Conservation (phyloP, 1,139 yeast species). For the Taphrina betulina region DNA sequence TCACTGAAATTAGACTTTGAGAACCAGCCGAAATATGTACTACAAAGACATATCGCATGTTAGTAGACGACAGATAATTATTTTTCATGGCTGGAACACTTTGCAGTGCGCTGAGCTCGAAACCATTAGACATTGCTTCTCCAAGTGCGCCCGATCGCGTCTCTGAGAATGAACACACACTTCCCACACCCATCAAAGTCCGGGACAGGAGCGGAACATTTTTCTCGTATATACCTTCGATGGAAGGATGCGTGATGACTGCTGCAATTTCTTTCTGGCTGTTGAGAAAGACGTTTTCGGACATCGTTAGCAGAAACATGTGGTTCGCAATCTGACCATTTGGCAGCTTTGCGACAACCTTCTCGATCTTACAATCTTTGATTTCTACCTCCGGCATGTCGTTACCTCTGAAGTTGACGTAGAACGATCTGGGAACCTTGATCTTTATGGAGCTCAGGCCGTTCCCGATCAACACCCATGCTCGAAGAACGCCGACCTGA, state of each 20-base stretch:
- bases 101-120: constrained; percentile 57
- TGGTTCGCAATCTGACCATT: constrained; percentile 62
- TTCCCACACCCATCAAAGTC: constrained; percentile 75
- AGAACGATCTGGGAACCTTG: constrained; percentile 71
- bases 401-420: constrained; percentile 59
- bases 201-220: constrained; percentile 67
- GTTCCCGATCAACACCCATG: constrained; percentile 65
- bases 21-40: constrained; percentile 73
- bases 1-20: constrained; percentile 69
- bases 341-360: constrained; percentile 63
- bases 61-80: constrained; percentile 56
- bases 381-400: constrained; percentile 46
- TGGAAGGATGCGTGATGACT: constrained; percentile 60
- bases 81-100: constrained; percentile 48
- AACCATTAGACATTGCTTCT: constrained; percentile 80
- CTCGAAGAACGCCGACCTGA: constrained; percentile 71
- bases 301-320: constrained; percentile 64
- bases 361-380: constrained; percentile 59
- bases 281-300: constrained; percentile 59
- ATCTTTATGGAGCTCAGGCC: constrained; percentile 72
- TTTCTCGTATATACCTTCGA: constrained; percentile 75
- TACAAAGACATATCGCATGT: constrained; percentile 64
- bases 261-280: constrained; percentile 63
- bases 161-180: constrained; percentile 65
- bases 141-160: constrained; percentile 80